A percentile compares a stretch with the other conserved stretches of the same genome.
Evolutionary conservation across 1,284 basidiomycete species (phyloP).

Genomic region (Apiotrichum mycotoxinovorans): DNA sequence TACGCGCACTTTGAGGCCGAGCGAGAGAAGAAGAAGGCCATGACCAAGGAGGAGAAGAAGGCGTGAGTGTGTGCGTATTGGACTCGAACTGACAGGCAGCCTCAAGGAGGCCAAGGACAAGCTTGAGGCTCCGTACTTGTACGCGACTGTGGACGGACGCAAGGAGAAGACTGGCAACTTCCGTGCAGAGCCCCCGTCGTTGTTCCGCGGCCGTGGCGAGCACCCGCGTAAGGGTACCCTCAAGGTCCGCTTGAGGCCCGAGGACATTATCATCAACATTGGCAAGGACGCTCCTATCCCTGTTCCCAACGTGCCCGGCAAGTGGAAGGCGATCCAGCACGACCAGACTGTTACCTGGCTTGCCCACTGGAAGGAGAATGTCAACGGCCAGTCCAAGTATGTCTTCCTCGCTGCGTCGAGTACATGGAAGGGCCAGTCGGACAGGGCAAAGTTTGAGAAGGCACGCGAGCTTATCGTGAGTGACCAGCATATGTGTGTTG

Average conservation of each 20-base stretch:
- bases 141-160: constrained; percentile 84
- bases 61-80: constrained; percentile 48
- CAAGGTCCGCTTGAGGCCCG: constrained; percentile 85
- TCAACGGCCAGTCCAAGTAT: constrained; percentile 89
- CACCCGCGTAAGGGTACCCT: constrained; percentile 96
- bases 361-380: constrained; percentile 94
- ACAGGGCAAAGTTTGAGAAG: constrained; percentile 95
- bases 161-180: constrained; percentile 99
- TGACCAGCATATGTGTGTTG: neutral
- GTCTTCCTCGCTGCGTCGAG: constrained; percentile 92
- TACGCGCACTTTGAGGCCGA: constrained; percentile 88
- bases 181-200: constrained; percentile 92
- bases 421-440: constrained; percentile 92
- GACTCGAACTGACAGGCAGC: constrained; percentile 18
- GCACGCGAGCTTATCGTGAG: constrained; percentile 85
- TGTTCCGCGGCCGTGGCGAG: constrained; percentile 96
- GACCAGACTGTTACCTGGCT: constrained; percentile 96
- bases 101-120: constrained; percentile 80
- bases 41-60: constrained; percentile 85
- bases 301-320: constrained; percentile 77
- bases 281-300: constrained; percentile 70
- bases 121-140: constrained; percentile 76
- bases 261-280: constrained; percentile 93
- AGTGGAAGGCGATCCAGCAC: constrained; percentile 77
- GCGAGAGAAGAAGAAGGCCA: constrained; percentile 85